phyloP scores from a whole-genome alignment of 1,284 basidiomycete species.

The Golubevia sp. region DNA sequence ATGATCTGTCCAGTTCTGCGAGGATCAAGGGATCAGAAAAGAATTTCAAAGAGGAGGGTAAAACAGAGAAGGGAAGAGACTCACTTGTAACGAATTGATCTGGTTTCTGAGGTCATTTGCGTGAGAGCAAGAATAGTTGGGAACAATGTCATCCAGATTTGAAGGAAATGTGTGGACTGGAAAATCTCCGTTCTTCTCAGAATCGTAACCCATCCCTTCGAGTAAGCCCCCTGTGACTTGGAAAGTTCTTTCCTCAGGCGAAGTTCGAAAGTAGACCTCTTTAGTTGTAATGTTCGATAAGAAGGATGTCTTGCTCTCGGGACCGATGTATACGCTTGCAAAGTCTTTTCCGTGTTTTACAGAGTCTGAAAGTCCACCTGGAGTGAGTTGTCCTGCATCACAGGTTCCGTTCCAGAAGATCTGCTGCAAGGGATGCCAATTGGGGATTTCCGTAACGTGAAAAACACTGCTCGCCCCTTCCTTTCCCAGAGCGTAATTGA shows the following conservation, averaged over 20 bases:
- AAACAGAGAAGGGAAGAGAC: too few species aligned
- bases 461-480: conserved; percentile 63
- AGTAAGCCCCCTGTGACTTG: conserved; percentile 67
- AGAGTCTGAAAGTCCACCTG: conserved; percentile 66
- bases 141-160: conserved; percentile 65
- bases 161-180: conserved; percentile 51
- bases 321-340: conserved; percentile 65
- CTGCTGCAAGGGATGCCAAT: conserved; percentile 65
- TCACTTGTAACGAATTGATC: conserved; percentile 66
- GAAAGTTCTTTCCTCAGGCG: conserved; percentile 66
- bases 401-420: conserved; percentile 69
- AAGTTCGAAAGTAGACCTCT: conserved; percentile 65
- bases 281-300: conserved; percentile 63
- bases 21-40: too few species aligned
- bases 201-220: conserved; percentile 65
- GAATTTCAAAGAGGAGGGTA: too few species aligned
- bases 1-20: conserved; percentile 65
- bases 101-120: conserved; percentile 64
- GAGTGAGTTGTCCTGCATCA: conserved; percentile 67
- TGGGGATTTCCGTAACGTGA: conserved; percentile 63
- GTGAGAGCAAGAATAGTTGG: conserved; percentile 66
- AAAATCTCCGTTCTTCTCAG: conserved; percentile 10
- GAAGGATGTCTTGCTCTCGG: conserved; percentile 63
- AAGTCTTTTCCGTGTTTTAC: conserved; percentile 68
- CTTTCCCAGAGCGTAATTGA: conserved; percentile 18